Percentiles rank a stretch among this genome's conserved stretches.
Evolutionary conservation across 768 basidiomycete species (phyloP).

Genomic region (Tricholoma sp.): DNA sequence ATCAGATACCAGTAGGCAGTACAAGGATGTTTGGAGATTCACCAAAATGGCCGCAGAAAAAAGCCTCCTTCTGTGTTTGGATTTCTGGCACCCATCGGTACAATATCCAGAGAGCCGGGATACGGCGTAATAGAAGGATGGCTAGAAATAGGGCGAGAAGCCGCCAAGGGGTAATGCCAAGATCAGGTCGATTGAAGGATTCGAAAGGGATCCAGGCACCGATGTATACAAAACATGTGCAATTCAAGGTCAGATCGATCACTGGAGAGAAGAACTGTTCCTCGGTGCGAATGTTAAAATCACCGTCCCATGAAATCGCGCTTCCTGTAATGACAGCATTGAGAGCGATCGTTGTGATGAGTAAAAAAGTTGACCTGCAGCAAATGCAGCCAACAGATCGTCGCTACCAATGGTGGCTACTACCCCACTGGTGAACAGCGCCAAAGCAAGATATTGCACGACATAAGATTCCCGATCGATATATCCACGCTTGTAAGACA

Average conservation of each 20-base stretch:
- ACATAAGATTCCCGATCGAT: constrained; percentile 84
- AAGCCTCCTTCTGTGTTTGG: constrained; percentile 73
- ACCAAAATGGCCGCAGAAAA: constrained; percentile 93
- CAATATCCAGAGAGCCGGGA: constrained; percentile 71
- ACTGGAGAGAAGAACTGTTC: constrained; percentile 86
- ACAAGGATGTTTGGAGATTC: constrained; percentile 6
- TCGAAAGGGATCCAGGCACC: constrained; percentile 84
- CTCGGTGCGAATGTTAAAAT: constrained; percentile 76
- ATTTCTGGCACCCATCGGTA: constrained; percentile 90
- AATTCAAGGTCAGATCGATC: constrained; percentile 82
- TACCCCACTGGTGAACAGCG: constrained; percentile 71
- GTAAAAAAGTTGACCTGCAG: constrained; percentile 46
- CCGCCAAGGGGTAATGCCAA: constrained; percentile 67
- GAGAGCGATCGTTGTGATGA: neutral
- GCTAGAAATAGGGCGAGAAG: constrained; percentile 60
- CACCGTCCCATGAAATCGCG: constrained; percentile 88
- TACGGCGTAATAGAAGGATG: constrained; percentile 71
- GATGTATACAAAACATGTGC: constrained; percentile 76
- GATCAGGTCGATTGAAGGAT: constrained; percentile 45
- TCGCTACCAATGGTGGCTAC: constrained; percentile 79
- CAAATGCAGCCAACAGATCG: constrained; percentile 87
- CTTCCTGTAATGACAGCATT: neutral
- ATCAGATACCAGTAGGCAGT: neutral
- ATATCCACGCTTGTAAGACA: constrained; percentile 53
- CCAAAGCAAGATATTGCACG: constrained; percentile 73